Evolutionary conservation across 352 stramenopile species (phyloP), one percentile per base, ranked within the genome.

Genomic region (Elongisporangium prolatum): DNA sequence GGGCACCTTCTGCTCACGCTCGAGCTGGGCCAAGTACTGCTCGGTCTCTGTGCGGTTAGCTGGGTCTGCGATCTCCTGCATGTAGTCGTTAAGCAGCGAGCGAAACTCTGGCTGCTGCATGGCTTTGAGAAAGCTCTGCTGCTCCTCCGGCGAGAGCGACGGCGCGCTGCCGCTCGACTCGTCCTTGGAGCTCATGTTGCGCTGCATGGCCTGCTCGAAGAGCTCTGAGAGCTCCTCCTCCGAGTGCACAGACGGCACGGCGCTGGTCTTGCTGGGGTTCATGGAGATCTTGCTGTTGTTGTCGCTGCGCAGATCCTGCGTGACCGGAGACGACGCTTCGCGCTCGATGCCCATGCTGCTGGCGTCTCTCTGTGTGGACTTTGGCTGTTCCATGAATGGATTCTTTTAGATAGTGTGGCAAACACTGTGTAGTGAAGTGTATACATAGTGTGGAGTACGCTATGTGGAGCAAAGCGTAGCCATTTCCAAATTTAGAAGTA

Each of bases 1-100:
- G 0, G 91, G 91, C 18, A 98, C 73, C 21, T 96, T 90, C 21
- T 97, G 81, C 25, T 98, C 83, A 38, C 52, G 63, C 70, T 98
- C 90, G 2, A 98, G 64, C 57, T 98, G 89, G 13, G 75, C 62
- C 10, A 98, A 69, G 65, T 98, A 97, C 44, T 72, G 62, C 67
- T 98, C 91, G 34, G 93, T 96, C 72, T 98, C 92, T 24, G 76
- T 76, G 20, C 86, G 82, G 64, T 97, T 70, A 25, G 66, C 70
- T 13, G 92, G 92, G 74, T 98, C 92, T 17, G 86, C 90, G 52
- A 98, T 95, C 68, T 98, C 93, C 22, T 87, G 68, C 74, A 98
- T 97, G 72, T 98, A 98, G 34, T 98, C 93, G 56, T 89, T 87
- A 47, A 98, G 67, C 21, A 98, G 72, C 56, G 88, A 84, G 11